Percentiles rank a stretch among this genome's conserved stretches.
Evolutionary conservation across 73 alveolate genomes (phyloP).

Genomic region (Tetrahymena thermophila): DNA sequence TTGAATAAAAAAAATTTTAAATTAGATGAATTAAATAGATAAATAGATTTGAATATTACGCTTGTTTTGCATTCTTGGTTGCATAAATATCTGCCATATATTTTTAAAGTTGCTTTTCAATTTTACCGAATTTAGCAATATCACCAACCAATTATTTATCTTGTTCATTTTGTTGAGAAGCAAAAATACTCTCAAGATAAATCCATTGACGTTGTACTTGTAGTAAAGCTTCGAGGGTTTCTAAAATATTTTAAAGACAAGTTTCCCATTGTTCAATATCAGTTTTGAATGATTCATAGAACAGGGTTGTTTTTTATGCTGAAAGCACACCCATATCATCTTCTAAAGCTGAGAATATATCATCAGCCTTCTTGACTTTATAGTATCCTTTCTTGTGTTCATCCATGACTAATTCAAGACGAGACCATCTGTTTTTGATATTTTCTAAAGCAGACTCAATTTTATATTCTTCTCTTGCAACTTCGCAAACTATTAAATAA

Average conservation of each 20-base stretch:
- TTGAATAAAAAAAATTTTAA: background rate
- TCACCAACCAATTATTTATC: constrained; percentile 39
- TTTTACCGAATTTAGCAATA: constrained; percentile 19
- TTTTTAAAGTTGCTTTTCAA: constrained; percentile 11
- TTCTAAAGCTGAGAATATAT: constrained; percentile 73
- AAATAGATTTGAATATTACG: background rate
- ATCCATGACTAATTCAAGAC: constrained; percentile 22
- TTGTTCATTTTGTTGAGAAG: constrained; percentile 30
- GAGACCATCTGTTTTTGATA: constrained; percentile 68
- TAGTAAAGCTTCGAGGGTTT: constrained; percentile 66
- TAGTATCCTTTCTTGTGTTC: constrained; percentile 58
- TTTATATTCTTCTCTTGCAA: constrained; percentile 89
- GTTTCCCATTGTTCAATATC: constrained; percentile 78
- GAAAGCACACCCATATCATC: constrained; percentile 86
- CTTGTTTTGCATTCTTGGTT: constrained; percentile 20
- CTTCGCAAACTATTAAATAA: constrained; percentile 36
- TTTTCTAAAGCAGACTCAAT: constrained; percentile 77
- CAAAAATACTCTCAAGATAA: constrained; percentile 39
- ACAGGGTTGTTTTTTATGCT: constrained; percentile 74
- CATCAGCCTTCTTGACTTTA: constrained; percentile 62
- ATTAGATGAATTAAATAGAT: background rate
- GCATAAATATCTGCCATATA: constrained; percentile 18
- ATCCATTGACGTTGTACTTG: constrained; percentile 51
- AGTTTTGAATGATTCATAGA: constrained; percentile 72
- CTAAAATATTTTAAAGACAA: constrained; percentile 61